Base-by-base conservation (phyloP, 2,329 filamentous ascomycete genomes). In the Pyrenochaeta sp. region DNA sequence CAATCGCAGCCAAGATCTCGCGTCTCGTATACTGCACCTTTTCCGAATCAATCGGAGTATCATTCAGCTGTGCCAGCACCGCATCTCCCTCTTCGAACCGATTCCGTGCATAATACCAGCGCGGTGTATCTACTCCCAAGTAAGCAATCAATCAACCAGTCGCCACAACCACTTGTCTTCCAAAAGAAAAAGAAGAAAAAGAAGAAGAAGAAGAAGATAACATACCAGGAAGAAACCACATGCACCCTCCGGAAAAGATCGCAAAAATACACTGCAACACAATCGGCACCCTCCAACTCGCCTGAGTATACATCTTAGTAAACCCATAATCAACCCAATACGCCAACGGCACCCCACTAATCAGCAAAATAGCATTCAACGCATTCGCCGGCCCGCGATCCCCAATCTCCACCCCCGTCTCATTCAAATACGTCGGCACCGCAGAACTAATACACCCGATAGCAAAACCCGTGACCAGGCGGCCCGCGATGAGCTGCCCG, bases 391-490 rank as follows among this genome's bases (percentile, higher is more conserved):
- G 50, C 30, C 57, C 49, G 13, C 54, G 27, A 24, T 53, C 46
- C 25, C 50, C 54, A 32, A 57, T 54, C 27, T 60, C 58, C 13
- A 50, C 40, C 24, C 53, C 53, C 28, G 45, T 53, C 48, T 54
- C 58, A 28, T 40, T 54, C 24, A 52, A 43, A 43, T 57, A 53
- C n/a, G 40, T 54, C 28, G 50, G 58, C 25, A 60, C 54, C 24
- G 58, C 54, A 13, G 42, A 52, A 19, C 13, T 42, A 42, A 62
- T 59, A 39, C 45, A 53, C 8, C 82, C 82, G 58, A 83, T 84
- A 2, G 81, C 82, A 42, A 84, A 70, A 54, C 82, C 82, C n/a
- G 82, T 83, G 54, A 83, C 75, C 10, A 80, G 75, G 51, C 82
- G 79, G 8, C 82, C 82, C 51, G 82, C 68, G 56, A 83, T 81